Evolutionary conservation across 2,329 filamentous ascomycete species (phyloP).

Genomic region (Teratosphaeria destructans): DNA sequence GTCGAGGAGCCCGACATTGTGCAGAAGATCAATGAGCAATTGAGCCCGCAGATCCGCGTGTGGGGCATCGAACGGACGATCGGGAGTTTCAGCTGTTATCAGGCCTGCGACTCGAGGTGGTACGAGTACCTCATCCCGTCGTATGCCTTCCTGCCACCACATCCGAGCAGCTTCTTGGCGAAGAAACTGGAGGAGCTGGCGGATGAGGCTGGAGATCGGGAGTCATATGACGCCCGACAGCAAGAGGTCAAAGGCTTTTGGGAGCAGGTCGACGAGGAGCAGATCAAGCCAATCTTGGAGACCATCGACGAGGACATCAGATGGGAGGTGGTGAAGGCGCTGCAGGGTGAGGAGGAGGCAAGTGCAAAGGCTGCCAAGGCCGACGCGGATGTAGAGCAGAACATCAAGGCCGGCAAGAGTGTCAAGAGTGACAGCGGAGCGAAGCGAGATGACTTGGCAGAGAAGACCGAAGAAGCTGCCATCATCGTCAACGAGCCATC

Average conservation of each 20-base stretch:
- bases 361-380: conserved; percentile 20
- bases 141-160: conserved; percentile 83
- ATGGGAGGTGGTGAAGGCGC: conserved; percentile 50
- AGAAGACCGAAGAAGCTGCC: conserved; percentile 22
- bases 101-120: conserved; percentile 86
- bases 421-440: not conserved
- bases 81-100: conserved; percentile 88
- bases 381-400: conserved; percentile 27
- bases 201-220: conserved; percentile 60
- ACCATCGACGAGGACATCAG: conserved; percentile 53
- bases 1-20: conserved; percentile 83
- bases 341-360: conserved; percentile 38
- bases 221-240: conserved; percentile 58
- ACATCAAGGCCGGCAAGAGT: conserved; percentile 13
- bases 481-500: conserved; percentile 20
- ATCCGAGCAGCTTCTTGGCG: conserved; percentile 76
- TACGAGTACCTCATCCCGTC: conserved; percentile 97
- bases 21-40: conserved; percentile 76
- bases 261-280: conserved; percentile 67
- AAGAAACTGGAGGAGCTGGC: conserved; percentile 72
- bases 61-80: conserved; percentile 90
- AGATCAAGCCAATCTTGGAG: conserved; percentile 59
- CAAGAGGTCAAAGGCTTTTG: conserved; percentile 74
- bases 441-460: conserved; percentile 4
- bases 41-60: conserved; percentile 81